Evolutionary conservation across 345 rosid genomes (phyloP).

Genomic region (Luvunga scandens): DNA sequence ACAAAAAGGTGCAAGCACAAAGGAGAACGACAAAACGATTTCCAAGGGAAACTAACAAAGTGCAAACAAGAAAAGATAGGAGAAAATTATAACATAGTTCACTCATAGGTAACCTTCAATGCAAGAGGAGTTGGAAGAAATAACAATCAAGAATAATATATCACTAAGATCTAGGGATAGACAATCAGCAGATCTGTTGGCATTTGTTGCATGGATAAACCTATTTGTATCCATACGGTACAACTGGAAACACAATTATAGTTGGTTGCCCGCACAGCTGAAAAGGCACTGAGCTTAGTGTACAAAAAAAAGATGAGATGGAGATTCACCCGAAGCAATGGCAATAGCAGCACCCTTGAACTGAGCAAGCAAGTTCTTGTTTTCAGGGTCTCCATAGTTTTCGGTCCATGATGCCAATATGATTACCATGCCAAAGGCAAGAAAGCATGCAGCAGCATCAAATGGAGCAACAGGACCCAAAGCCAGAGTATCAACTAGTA

Average conservation of each 20-base stretch:
- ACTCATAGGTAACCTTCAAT: not conserved
- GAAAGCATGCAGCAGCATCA: constrained; percentile 74
- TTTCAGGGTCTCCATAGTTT: constrained; percentile 66
- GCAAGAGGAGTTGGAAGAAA: not conserved
- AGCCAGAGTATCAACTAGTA: constrained; percentile 51
- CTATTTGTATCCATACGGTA: too few relatives aligned
- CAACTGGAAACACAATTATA: not conserved
- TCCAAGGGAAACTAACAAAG: not conserved
- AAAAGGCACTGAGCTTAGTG: not conserved
- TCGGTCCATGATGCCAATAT: constrained; percentile 61
- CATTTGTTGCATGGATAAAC: not conserved
- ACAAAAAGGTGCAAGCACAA: too few relatives aligned
- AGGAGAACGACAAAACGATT: not conserved
- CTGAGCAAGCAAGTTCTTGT: constrained; percentile 59
- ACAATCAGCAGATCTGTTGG: not conserved
- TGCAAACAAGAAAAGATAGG: not conserved
- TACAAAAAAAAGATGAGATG: not conserved
- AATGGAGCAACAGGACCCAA: constrained; percentile 74
- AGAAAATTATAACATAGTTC: not conserved
- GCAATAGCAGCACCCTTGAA: constrained; percentile 65
- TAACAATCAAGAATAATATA: not conserved
- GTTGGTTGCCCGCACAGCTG: not conserved
- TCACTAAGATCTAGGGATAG: not conserved
- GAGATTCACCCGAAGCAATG: constrained; percentile 59
- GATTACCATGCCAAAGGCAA: constrained; percentile 62